Conservation (phyloP, 2,329 filamentous ascomycete genomes). For the Cercospora sojina region DNA sequence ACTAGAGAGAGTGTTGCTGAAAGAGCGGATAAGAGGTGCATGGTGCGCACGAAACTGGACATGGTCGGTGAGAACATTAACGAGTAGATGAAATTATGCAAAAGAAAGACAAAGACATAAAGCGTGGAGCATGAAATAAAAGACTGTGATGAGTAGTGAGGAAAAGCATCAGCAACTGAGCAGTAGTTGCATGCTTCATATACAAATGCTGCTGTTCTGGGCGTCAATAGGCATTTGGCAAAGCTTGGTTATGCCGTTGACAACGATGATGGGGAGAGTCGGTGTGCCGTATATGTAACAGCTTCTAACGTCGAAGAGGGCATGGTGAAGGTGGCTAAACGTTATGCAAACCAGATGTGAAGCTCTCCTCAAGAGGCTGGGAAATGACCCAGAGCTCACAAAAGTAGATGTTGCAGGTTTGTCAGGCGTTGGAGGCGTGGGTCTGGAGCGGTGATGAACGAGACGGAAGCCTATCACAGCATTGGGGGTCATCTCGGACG, state of each 20-base stretch:
- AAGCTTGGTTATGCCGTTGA: conserved; percentile 6
- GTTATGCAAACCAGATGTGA: neutral
- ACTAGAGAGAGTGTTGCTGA: neutral
- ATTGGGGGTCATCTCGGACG: neutral
- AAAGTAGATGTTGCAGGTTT: neutral
- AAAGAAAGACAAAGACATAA: neutral
- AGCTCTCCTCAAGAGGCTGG: neutral
- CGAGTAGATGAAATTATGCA: neutral
- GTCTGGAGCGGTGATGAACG: neutral
- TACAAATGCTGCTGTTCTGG: neutral
- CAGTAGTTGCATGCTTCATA: neutral
- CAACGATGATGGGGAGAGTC: conserved; percentile 2
- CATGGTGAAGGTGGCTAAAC: neutral
- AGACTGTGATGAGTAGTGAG: neutral
- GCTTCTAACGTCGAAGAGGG: conserved; percentile 1
- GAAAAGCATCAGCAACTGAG: neutral
- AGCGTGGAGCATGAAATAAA: neutral
- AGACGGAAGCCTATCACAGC: neutral
- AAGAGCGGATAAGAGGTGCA: neutral
- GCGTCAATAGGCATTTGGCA: neutral
- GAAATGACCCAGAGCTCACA: neutral
- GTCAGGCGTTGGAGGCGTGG: neutral
- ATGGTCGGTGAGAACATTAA: neutral
- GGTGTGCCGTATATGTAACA: conserved; percentile 1
- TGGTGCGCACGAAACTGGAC: neutral